Evolutionary conservation across 306 rosid species (phyloP).

Genomic region (Malus orientalis): DNA sequence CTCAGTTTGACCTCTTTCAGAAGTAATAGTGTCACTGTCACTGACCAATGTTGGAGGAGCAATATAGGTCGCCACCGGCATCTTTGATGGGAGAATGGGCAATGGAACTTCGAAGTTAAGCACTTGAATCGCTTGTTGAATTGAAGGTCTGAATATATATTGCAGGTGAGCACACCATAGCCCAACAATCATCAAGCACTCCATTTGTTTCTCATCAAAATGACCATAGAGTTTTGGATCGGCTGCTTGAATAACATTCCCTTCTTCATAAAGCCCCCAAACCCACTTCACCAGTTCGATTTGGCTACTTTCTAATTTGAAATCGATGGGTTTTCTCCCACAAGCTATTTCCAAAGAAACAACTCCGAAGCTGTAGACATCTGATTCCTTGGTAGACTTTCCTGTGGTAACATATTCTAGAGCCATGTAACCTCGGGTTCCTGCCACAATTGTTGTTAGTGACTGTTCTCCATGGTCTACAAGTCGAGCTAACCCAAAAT

Average conservation of each 20-base stretch:
- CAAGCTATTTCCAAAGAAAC: background rate
- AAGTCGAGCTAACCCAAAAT: background rate
- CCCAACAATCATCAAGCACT: background rate
- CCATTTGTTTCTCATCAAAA: background rate
- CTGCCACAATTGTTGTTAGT: background rate
- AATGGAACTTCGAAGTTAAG: background rate
- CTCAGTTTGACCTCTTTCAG: background rate
- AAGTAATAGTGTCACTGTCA: background rate
- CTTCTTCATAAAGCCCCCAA: background rate
- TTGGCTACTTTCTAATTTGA: background rate
- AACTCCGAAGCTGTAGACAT: background rate
- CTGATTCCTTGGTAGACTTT: background rate
- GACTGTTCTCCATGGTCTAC: background rate
- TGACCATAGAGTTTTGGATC: background rate
- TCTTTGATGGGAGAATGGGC: background rate
- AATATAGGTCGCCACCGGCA: background rate
- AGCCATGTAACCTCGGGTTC: background rate
- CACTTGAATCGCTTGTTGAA: background rate
- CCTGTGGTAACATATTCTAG: background rate
- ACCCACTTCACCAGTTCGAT: background rate
- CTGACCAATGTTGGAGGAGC: background rate
- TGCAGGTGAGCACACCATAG: constrained; percentile 2
- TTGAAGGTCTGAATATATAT: background rate
- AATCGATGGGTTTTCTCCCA: background rate
- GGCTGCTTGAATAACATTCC: background rate